Conservation (phyloP, 2,329 filamentous ascomycete genomes). For the Penicillium freii region DNA sequence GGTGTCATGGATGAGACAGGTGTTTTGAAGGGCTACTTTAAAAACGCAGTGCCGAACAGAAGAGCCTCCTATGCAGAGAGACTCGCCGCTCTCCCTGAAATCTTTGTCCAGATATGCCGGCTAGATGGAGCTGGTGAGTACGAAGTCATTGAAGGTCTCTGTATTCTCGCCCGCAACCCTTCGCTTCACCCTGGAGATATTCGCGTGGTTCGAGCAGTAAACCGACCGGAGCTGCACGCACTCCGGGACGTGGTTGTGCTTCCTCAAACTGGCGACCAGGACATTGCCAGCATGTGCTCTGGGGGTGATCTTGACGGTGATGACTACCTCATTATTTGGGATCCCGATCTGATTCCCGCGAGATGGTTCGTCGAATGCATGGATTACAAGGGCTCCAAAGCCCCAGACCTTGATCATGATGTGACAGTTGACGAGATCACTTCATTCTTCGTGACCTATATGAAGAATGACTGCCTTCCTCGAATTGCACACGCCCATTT, state of each 20-base stretch:
- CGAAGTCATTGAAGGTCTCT: slow-evolving; percentile 70
- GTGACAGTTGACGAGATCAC: slow-evolving; percentile 73
- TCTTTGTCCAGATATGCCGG: slow-evolving; percentile 79
- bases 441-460: slow-evolving; percentile 84
- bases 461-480: slow-evolving; percentile 83
- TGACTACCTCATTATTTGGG: slow-evolving; percentile 94
- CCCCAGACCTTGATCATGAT: slow-evolving; percentile 56
- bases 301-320: slow-evolving; percentile 95
- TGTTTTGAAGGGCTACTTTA: slow-evolving; percentile 68
- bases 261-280: slow-evolving; percentile 75
- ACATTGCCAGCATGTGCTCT: slow-evolving; percentile 90
- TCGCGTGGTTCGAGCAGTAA: slow-evolving; percentile 79
- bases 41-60: slow-evolving; percentile 41
- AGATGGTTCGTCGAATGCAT: slow-evolving; percentile 74
- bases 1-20: slow-evolving; percentile 85
- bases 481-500: slow-evolving; percentile 80
- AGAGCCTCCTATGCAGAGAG: slow-evolving; percentile 42
- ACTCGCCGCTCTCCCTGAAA: slow-evolving; percentile 66
- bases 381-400: slow-evolving; percentile 64
- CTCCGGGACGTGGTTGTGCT: slow-evolving; percentile 85
- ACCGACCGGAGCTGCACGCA: slow-evolving; percentile 70
- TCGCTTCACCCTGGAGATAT: slow-evolving; percentile 92
- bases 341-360: slow-evolving; percentile 66
- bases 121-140: slow-evolving; percentile 55
- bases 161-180: slow-evolving; percentile 85